phyloP scores from a whole-genome alignment of 1,284 basidiomycete genomes.

The Trametes versicolor region DNA sequence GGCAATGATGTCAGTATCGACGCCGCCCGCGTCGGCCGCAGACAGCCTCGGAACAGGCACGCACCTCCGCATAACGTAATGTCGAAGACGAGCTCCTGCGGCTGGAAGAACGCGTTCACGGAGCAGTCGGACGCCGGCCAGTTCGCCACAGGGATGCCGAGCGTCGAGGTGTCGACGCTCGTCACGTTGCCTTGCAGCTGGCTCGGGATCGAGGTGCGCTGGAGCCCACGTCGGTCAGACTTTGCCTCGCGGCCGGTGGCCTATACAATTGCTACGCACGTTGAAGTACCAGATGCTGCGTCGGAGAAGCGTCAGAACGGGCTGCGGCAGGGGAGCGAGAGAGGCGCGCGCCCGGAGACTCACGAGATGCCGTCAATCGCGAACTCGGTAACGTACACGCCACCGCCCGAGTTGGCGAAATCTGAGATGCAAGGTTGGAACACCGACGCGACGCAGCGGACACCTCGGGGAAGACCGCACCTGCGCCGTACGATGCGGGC shows the following conservation, averaged over 20 bases:
- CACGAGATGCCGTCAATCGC: constrained; percentile 71
- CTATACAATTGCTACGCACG: constrained; percentile 45
- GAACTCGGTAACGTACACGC: constrained; percentile 78
- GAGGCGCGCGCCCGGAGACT: constrained; percentile 35
- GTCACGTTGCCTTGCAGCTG: constrained; percentile 61
- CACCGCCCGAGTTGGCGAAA: constrained; percentile 73
- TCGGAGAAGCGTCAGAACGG: constrained; percentile 3
- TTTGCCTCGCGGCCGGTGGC: constrained; percentile 9
- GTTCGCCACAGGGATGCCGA: constrained; percentile 76
- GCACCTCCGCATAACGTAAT: constrained; percentile 81
- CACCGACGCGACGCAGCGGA: constrained; percentile 1
- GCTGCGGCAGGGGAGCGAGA: constrained; percentile 6
- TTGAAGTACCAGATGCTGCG: constrained; percentile 82
- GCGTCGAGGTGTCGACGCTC: constrained; percentile 67
- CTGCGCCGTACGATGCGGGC: constrained; percentile 65
- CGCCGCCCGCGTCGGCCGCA: constrained; percentile 3
- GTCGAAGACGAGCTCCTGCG: constrained; percentile 77
- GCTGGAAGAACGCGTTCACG: constrained; percentile 66
- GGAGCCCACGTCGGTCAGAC: constrained; percentile 12
- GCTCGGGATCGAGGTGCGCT: constrained; percentile 67
- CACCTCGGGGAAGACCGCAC: constrained; percentile 24
- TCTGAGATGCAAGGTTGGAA: constrained; percentile 37
- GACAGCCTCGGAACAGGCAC: constrained; percentile 31
- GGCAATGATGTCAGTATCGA: constrained; percentile 19
- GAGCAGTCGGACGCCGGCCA: constrained; percentile 71